These are phyloP conservation scores for Diaporthe eres DNA, from an alignment of 2,329 filamentous ascomycete genomes.

Conservation along the genomic window DNA sequence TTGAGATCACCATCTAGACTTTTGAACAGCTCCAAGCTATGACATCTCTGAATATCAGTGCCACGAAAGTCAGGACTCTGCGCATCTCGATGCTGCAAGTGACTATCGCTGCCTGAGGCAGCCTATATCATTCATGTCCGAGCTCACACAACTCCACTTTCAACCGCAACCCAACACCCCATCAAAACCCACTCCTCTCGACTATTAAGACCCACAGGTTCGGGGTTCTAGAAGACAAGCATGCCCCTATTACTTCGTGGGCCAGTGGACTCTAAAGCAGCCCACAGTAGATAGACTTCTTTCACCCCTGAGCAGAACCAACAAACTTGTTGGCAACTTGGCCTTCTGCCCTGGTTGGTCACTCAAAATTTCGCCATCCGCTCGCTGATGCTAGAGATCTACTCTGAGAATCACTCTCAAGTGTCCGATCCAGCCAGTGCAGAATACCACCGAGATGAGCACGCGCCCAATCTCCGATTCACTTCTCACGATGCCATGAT, in stretches of 20 bases:
- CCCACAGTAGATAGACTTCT: not conserved
- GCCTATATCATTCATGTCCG: not conserved
- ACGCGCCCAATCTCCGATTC: not conserved
- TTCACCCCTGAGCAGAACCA: not conserved
- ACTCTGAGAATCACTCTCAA: not conserved
- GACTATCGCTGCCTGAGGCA: not conserved
- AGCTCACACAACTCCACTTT: not conserved
- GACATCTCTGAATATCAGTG: not conserved
- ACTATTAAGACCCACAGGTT: not conserved
- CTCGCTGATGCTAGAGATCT: too few species aligned
- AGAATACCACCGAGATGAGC: not conserved
- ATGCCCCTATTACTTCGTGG: not conserved
- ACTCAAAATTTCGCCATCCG: not conserved
- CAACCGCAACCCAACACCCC: constrained; percentile 2
- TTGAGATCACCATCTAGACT: not conserved
- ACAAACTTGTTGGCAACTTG: not conserved
- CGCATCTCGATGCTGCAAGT: too few species aligned
- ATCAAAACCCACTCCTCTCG: not conserved
- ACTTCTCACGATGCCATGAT: not conserved
- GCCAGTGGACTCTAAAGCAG: not conserved
- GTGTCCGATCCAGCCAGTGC: not conserved
- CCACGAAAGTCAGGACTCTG: too few species aligned
- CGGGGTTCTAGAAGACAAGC: not conserved
- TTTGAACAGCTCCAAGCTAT: not conserved
- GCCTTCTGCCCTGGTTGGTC: too few species aligned